Percentiles rank a stretch among this genome's conserved stretches.
Evolutionary conservation across 2,329 filamentous ascomycete species (phyloP).

Genomic region (Phialocephala subalpina): DNA sequence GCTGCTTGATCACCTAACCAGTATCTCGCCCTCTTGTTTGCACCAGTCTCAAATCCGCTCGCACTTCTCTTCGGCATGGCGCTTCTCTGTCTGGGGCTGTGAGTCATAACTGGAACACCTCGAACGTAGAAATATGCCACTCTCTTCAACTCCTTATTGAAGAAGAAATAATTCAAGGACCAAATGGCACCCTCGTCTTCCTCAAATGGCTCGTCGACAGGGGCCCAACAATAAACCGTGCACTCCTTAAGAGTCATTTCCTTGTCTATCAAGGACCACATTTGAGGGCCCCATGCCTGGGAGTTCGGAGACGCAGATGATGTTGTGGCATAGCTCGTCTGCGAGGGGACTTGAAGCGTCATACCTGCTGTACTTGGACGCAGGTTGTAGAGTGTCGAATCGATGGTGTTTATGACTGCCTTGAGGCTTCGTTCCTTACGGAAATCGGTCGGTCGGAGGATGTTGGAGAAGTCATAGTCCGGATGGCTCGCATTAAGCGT

Average conservation of each 20-base stretch:
- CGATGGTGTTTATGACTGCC: slow-evolving; percentile 84
- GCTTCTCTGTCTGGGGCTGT: slow-evolving; percentile 59
- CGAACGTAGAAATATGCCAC: slow-evolving; percentile 94
- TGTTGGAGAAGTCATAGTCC: slow-evolving; percentile 96
- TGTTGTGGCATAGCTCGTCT: slow-evolving; percentile 47
- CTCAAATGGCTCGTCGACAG: slow-evolving; percentile 88
- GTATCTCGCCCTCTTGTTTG: slow-evolving; percentile 83
- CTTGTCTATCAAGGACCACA: slow-evolving; percentile 92
- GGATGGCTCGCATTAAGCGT: slow-evolving; percentile 95
- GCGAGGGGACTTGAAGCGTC: slow-evolving; percentile 46
- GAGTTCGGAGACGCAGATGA: slow-evolving; percentile 52
- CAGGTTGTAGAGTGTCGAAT: slow-evolving; percentile 87
- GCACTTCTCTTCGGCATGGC: slow-evolving; percentile 39
- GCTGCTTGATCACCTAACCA: slow-evolving; percentile 79
- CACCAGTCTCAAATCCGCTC: slow-evolving; percentile 55
- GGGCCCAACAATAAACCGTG: slow-evolving; percentile 87
- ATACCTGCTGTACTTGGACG: slow-evolving; percentile 66
- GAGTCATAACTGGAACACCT: slow-evolving; percentile 80
- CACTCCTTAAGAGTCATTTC: slow-evolving; percentile 94
- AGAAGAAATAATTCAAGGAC: slow-evolving; percentile 97
- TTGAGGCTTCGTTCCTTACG: slow-evolving; percentile 82
- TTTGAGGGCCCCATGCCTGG: slow-evolving; percentile 83
- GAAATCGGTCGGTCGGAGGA: slow-evolving; percentile 89
- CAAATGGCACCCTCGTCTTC: slow-evolving; percentile 94
- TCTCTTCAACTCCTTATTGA: slow-evolving; percentile 90